Evolutionary conservation across 1,284 basidiomycete genomes (phyloP), one percentile per base, ranked within the genome.

Genomic region (Pascua sp.): DNA sequence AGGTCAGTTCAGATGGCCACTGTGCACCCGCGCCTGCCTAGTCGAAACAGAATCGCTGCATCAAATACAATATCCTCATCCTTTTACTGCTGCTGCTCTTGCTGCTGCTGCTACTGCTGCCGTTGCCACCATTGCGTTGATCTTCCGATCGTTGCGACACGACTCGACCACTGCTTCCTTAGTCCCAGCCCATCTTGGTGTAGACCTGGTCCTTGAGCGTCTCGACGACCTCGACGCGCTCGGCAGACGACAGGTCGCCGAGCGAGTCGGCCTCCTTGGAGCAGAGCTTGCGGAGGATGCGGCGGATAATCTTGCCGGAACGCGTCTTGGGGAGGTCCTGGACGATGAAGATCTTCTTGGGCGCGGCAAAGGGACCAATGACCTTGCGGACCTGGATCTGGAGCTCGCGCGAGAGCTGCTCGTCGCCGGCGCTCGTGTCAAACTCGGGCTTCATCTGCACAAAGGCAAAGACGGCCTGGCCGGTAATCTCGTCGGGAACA

Each of bases 221-320:
- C 39, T 92, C 90, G 38, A 94, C 88, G 50, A 91, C 80, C n/a
- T 78, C 75, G 8, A 90, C 90, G 63, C 97, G 91, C 13, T 90
- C 91, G 51, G 96, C 82, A 11, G 92, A 93, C 63, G 87, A 90
- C 41, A 96, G 81, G 79, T 98, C 95, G 50, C 90, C 90, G 32
- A 98, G 85, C 77, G 92, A 88, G 78, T 98, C 93, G 17, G 85
- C 90, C 75, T 98, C 93, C 49, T 91, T 89, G 4, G 90, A 88
- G 47, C 91, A 88, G 72, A 98, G 90, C 85, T 98, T 98, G 70
- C 95, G 85, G 82, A 97, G 84, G 61, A 96, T 88, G 53, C 95
- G 85, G 56, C 93, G 85, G 87, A 97, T 93, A 58, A 90, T 88
- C 86, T 97, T 98, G 45, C 95, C 95, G n/a, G 88, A 90, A 51